Evolutionary conservation across 345 rosid species (phyloP), one percentile per base, ranked within the genome.

Genomic region (Euphorbia peplus): DNA sequence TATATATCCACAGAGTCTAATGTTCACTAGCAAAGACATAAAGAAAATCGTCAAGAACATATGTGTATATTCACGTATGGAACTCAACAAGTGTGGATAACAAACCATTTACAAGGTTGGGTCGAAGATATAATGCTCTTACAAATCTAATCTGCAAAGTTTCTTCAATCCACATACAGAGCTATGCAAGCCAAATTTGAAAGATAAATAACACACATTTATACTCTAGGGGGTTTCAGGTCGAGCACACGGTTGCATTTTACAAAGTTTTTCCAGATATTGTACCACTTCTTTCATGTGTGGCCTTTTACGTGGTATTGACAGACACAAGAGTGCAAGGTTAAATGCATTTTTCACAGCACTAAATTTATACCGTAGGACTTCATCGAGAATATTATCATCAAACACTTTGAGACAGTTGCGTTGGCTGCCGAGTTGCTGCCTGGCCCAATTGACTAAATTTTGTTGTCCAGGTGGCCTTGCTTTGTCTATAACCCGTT

Each of bases 231-330:
- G 79, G n/a, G 70, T 13, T 58, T 74, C 83, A 9, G 18, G 32
- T 2, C 16, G 72, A 68, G 1, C 69, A 28, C 67, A 52, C 29
- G 12, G 64, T 35, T 32, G 60, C 71, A 18, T 66, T 51, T 79
- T 85, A 42, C 80, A 82, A 59, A 90, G 84, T 57, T 80, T 52
- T 64, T 69, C 79, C 39, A 75, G 25, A 14, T 8, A 12, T 70
- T 58, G 39, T 15, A 70, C 70, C 62, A 75, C 66, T 41, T 41
- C 24, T 39, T 14, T 35, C 67, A 65, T 70, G 18, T 11, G 30
- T 10, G 79, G 79, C 56, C 79, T 64, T 8, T 24, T 37, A 32
- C 21, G 59, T 14, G 79, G 67, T 4, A 15, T 0, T 39, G 79
- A 75, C 15, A 75, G 24, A 63, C 79, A 75, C 13, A 29, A 48